phyloP scores from a whole-genome alignment of 108 stramenopile genomes.

The Skeletonema costatum region DNA sequence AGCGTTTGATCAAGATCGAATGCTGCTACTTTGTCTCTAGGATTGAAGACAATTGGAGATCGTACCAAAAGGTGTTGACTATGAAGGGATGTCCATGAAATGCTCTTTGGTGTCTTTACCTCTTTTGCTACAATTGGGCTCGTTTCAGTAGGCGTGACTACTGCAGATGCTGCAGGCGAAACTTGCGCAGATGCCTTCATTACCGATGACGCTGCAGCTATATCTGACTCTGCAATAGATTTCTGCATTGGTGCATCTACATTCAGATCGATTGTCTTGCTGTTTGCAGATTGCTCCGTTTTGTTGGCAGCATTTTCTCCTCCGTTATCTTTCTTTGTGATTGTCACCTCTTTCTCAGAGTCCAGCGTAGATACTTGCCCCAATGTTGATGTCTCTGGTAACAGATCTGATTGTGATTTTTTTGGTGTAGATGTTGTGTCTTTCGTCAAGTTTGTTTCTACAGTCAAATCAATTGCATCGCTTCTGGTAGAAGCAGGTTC shows the following conservation, averaged over 20 bases:
- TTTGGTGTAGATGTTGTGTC: neutral
- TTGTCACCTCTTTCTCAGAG: neutral
- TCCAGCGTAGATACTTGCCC: neutral
- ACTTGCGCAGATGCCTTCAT: neutral
- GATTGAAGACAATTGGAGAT: neutral
- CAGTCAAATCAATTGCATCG: neutral
- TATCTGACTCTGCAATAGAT: neutral
- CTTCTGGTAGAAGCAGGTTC: neutral
- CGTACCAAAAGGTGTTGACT: constrained; percentile 38
- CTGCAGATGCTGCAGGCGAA: neutral
- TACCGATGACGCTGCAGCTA: neutral
- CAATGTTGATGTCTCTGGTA: neutral
- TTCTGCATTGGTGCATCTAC: neutral
- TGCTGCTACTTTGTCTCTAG: constrained; percentile 65
- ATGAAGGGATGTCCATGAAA: constrained; percentile 34
- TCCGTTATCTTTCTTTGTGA: neutral
- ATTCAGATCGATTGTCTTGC: neutral
- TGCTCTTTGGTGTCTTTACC: constrained; percentile 11
- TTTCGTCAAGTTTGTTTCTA: neutral
- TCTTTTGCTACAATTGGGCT: constrained; percentile 32
- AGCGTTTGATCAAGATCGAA: constrained; percentile 86
- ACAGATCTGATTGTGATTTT: neutral
- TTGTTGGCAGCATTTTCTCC: neutral
- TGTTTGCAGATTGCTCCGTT: neutral
- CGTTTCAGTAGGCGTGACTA: neutral